A percentile compares a stretch with the other conserved stretches of the same genome.
These are phyloP conservation scores for Ceratobasidium sp. DNA, from an alignment of 1,284 basidiomycete genomes.

Conservation along the genomic window DNA sequence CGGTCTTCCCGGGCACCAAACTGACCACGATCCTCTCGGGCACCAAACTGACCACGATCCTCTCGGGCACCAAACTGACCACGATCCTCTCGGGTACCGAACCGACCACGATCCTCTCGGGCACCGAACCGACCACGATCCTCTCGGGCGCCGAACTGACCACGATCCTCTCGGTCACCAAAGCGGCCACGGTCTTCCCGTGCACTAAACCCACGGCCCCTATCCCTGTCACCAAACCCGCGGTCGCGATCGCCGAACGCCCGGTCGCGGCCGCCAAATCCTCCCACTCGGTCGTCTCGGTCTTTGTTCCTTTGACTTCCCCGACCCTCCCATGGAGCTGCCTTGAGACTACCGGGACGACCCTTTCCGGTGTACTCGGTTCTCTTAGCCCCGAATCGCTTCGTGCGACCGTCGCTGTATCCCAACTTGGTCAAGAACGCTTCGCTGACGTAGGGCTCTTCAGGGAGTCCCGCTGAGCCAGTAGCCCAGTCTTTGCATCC, in stretches of 20 bases:
- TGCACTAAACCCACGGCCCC: neutral
- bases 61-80: neutral
- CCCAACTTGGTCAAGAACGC: conserved; percentile 39
- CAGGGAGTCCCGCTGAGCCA: conserved; percentile 58
- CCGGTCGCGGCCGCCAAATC: conserved; percentile 4
- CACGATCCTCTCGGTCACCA: neutral
- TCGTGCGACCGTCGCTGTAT: conserved; percentile 30
- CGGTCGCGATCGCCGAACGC: neutral
- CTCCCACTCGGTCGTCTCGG: neutral
- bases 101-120: neutral
- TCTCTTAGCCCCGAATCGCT: conserved; percentile 5
- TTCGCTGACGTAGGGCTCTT: conserved; percentile 38
- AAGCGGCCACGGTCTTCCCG: neutral
- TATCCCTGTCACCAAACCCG: conserved; percentile 1
- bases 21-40: neutral
- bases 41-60: neutral
- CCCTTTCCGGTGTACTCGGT: neutral
- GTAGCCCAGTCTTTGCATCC: conserved; percentile 72
- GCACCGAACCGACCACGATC: neutral
- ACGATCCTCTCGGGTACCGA: neutral
- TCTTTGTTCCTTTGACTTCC: conserved; percentile 16
- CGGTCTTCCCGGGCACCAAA: neutral
- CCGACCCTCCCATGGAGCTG: conserved; percentile 10
- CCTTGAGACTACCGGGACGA: neutral
- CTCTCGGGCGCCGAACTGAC: neutral